Percentiles rank a stretch among this genome's conserved stretches.
These are phyloP conservation scores for Chrysoporthe puriensis DNA, from an alignment of 2,329 filamentous ascomycete genomes.

Conservation along the genomic window DNA sequence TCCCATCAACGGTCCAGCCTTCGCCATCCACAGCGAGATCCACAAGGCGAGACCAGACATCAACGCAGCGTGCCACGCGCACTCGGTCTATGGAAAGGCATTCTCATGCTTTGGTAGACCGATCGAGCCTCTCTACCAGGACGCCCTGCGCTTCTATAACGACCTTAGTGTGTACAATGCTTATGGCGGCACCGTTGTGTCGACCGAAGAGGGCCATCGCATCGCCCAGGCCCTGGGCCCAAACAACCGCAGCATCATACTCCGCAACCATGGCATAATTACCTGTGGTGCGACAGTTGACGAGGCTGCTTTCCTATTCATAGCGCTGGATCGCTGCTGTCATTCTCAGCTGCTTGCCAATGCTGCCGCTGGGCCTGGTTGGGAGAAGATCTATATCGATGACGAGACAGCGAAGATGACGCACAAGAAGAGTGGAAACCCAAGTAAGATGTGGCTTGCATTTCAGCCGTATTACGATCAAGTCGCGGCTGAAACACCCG, in stretches of 20 bases:
- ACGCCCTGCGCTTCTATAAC: constrained; percentile 10
- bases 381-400: constrained; percentile 38
- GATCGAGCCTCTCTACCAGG: constrained; percentile 2
- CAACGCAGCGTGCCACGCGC: constrained; percentile 55
- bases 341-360: constrained; percentile 16
- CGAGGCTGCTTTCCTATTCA: constrained; percentile 8
- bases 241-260: constrained; percentile 11
- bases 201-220: constrained; percentile 1
- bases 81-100: constrained; percentile 61
- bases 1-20: constrained; percentile 42
- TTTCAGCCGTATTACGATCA: constrained; percentile 16
- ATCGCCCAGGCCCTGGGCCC: constrained; percentile 11
- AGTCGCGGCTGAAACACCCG: neutral
- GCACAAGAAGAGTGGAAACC: constrained; percentile 9
- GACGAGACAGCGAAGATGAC: constrained; percentile 39
- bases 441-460: constrained; percentile 11
- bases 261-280: constrained; percentile 13
- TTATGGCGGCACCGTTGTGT: constrained; percentile 7
- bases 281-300: neutral
- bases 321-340: constrained; percentile 9
- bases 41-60: constrained; percentile 63
- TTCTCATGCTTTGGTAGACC: constrained; percentile 43
- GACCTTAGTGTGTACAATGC: constrained; percentile 10
- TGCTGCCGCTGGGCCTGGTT: constrained; percentile 29
- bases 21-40: constrained; percentile 64